These are phyloP conservation scores for Berkeleyomyces rouxiae DNA, from an alignment of 2,329 filamentous ascomycete genomes.

Conservation along the genomic window DNA sequence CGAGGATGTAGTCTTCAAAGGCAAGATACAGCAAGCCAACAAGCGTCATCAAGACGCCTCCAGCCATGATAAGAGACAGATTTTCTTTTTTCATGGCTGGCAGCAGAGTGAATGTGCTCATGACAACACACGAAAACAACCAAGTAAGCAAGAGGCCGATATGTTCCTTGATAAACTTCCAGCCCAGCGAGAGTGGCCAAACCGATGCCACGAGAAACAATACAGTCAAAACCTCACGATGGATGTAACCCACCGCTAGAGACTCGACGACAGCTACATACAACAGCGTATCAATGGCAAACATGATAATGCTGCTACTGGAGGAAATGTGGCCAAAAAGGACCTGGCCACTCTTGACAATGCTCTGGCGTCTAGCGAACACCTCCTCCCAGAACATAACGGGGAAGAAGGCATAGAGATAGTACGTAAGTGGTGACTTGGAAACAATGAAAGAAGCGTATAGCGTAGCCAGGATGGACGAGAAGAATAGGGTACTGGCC, in stretches of 20 bases:
- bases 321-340: slow-evolving; percentile 55
- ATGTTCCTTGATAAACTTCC: slow-evolving; percentile 53
- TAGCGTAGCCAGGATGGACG: slow-evolving; percentile 55
- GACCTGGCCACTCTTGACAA: slow-evolving; percentile 47
- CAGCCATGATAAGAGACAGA: slow-evolving; percentile 52
- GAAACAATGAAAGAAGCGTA: slow-evolving; percentile 70
- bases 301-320: slow-evolving; percentile 35
- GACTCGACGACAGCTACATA: slow-evolving; percentile 67
- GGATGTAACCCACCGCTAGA: slow-evolving; percentile 83
- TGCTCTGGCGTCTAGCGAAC: slow-evolving; percentile 55
- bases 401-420: slow-evolving; percentile 81
- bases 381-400: slow-evolving; percentile 96
- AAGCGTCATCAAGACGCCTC: slow-evolving; percentile 60
- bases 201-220: slow-evolving; percentile 60
- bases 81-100: slow-evolving; percentile 76
- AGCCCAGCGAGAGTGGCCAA: slow-evolving; percentile 65
- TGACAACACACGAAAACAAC: slow-evolving; percentile 58
- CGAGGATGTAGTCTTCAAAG: slow-evolving; percentile 51
- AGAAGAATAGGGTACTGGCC: slow-evolving; percentile 48
- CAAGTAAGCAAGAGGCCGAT: slow-evolving; percentile 49
- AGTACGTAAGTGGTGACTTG: slow-evolving; percentile 68
- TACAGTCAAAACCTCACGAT: slow-evolving; percentile 70
- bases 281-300: slow-evolving; percentile 45
- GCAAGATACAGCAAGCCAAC: slow-evolving; percentile 63
- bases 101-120: slow-evolving; percentile 83